phyloP scores from a whole-genome alignment of 2,329 filamentous ascomycete species.

The Fusarium sp. region DNA sequence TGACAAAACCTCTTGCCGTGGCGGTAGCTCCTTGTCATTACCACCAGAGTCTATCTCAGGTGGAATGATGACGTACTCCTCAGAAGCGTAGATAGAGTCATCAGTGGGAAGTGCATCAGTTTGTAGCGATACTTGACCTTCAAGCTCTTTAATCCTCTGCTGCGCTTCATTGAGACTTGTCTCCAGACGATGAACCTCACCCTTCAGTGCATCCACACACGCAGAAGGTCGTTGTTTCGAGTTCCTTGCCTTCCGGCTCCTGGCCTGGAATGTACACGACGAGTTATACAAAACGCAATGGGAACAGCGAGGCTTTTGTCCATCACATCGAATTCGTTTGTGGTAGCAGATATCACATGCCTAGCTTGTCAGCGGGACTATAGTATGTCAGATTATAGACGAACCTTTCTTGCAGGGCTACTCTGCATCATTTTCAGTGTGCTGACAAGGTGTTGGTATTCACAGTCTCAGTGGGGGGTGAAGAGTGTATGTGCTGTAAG shows the following conservation, averaged over 20 bases:
- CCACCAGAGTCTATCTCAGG: rapidly evolving
- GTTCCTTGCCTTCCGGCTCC: slow-evolving; percentile 2
- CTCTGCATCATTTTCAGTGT: background rate
- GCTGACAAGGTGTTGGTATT: no score
- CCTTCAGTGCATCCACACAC: background rate
- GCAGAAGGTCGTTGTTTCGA: background rate
- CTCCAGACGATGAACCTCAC: background rate
- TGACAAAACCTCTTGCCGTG: background rate
- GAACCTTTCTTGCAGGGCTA: background rate
- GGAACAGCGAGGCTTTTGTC: slow-evolving; percentile 21
- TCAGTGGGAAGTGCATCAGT: rapidly evolving
- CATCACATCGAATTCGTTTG: slow-evolving; percentile 37
- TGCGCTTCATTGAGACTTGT: slow-evolving; percentile 1
- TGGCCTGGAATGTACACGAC: slow-evolving; percentile 10
- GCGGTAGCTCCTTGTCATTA: background rate
- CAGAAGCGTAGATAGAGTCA: no score
- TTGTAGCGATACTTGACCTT: background rate
- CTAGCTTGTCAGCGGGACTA: slow-evolving; percentile 1
- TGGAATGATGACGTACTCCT: background rate
- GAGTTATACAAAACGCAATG: slow-evolving; percentile 18
- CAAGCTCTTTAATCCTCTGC: slow-evolving; percentile 2
- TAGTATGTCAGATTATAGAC: no score
- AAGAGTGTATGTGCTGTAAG: no score
- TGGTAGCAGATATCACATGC: slow-evolving; percentile 38
- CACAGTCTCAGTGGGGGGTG: background rate